A percentile compares a stretch with the other conserved stretches of the same genome.
These are phyloP conservation scores for Calocybe cyanea DNA, from an alignment of 768 basidiomycete genomes.

Conservation along the genomic window DNA sequence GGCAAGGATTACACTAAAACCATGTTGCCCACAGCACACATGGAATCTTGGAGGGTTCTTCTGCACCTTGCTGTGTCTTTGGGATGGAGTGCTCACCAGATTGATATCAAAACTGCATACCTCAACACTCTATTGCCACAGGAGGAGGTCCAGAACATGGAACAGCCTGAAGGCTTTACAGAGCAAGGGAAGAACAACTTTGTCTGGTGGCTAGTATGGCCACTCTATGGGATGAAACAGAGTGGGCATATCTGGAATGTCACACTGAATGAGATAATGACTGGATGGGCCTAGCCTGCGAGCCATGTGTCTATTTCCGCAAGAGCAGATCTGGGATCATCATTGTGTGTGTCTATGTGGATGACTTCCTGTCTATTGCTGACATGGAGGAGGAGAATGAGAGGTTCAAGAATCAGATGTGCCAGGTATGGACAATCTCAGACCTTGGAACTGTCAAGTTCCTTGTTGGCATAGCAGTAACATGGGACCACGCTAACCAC, in stretches of 20 bases:
- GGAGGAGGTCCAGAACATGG: slow-evolving; percentile 5
- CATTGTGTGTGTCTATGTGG: slow-evolving; percentile 24
- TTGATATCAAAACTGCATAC: slow-evolving; percentile 16
- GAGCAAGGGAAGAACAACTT: slow-evolving; percentile 11
- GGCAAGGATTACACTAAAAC: slow-evolving; percentile 36
- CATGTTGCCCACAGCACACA: slow-evolving; percentile 34
- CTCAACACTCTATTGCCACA: slow-evolving; percentile 4
- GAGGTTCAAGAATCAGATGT: no score
- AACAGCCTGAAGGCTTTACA: slow-evolving; percentile 25
- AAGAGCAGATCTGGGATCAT: slow-evolving; percentile 12
- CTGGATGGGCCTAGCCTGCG: slow-evolving; percentile 17
- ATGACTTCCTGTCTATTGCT: no score
- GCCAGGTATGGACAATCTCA: no score
- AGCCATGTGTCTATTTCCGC: slow-evolving; percentile 25
- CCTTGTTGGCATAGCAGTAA: slow-evolving; percentile 18
- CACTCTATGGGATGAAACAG: no score
- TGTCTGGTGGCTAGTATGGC: slow-evolving; percentile 3
- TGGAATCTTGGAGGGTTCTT: slow-evolving; percentile 34
- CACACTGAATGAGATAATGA: no score
- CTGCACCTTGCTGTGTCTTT: slow-evolving; percentile 29
- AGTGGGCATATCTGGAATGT: no score
- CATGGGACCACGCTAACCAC: no score
- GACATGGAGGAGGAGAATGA: no score
- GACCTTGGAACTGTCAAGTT: no score
- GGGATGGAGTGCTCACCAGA: slow-evolving; percentile 33